Conservation (phyloP, 257 asterid species). For the Salvia miltiorrhiza region DNA sequence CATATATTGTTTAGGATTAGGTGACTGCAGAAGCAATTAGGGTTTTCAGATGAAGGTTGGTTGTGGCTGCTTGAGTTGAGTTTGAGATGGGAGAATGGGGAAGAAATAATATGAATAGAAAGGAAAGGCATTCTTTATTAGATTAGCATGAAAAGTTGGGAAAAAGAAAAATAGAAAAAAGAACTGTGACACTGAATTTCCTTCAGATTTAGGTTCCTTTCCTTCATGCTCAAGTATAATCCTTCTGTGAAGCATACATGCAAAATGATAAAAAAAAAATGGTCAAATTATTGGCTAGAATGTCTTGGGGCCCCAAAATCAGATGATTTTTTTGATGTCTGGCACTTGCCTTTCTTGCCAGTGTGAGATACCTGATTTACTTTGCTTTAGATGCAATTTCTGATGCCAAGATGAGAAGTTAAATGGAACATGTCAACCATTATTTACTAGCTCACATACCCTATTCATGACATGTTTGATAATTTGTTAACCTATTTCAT, state of each 20-base stretch:
- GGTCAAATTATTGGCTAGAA: neutral
- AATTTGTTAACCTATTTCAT: conserved; percentile 1
- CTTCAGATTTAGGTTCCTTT: neutral
- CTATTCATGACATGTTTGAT: conserved; percentile 1
- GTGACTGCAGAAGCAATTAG: neutral
- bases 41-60: neutral
- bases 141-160: neutral
- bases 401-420: conserved; percentile 5
- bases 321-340: neutral
- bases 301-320: neutral
- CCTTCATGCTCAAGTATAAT: neutral
- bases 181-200: neutral
- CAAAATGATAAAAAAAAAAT: neutral
- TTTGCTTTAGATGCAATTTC: neutral
- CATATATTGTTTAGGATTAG: neutral
- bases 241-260: neutral
- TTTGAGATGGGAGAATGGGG: conserved; percentile 4
- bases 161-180: neutral
- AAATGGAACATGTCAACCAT: neutral
- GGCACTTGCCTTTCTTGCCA: neutral
- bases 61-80: conserved; percentile 9
- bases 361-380: conserved; percentile 9
- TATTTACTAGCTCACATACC: neutral
- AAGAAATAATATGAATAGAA: neutral
- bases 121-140: neutral